A percentile compares a stretch with the other conserved stretches of the same genome.
Evolutionary conservation across 2,329 filamentous ascomycete species (phyloP).

Genomic region (Nectriaceae sp.): DNA sequence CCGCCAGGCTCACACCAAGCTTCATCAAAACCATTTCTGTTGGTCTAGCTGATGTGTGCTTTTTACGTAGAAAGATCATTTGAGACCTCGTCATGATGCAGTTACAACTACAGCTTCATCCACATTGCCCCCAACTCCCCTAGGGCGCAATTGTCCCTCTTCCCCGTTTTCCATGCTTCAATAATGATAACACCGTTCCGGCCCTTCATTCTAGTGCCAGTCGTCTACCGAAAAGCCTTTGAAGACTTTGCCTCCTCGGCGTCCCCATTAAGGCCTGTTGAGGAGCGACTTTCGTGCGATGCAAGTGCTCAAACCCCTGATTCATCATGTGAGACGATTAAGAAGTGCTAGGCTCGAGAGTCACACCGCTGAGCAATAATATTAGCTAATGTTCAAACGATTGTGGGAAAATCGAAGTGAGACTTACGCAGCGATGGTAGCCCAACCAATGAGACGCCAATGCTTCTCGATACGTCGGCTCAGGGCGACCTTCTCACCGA

Average conservation of each 20-base stretch:
- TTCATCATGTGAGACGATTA: slow-evolving; percentile 30
- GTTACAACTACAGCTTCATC: slow-evolving; percentile 25
- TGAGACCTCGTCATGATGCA: slow-evolving; percentile 24
- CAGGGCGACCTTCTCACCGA: slow-evolving; percentile 97
- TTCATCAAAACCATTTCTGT: slow-evolving; percentile 19
- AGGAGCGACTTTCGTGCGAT: too few relatives aligned
- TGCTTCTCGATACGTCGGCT: slow-evolving; percentile 98
- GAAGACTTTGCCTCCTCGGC: slow-evolving; percentile 20
- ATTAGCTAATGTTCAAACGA: slow-evolving; percentile 22
- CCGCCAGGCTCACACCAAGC: neutral
- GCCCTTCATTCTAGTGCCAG: slow-evolving; percentile 28
- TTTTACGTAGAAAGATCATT: slow-evolving; percentile 19
- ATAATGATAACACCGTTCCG: slow-evolving; percentile 23
- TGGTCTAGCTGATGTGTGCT: slow-evolving; percentile 19
- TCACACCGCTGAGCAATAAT: slow-evolving; percentile 48
- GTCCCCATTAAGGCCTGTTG: slow-evolving; percentile 24
- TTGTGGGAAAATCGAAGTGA: too few relatives aligned
- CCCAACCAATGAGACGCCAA: slow-evolving; percentile 94
- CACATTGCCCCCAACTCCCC: slow-evolving; percentile 16
- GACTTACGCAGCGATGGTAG: slow-evolving; percentile 73
- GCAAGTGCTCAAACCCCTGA: slow-evolving; percentile 20
- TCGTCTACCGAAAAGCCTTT: slow-evolving; percentile 29
- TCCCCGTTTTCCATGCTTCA: slow-evolving; percentile 16
- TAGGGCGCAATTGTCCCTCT: slow-evolving; percentile 15
- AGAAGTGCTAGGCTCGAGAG: slow-evolving; percentile 52